Evolutionary conservation across 2,329 filamentous ascomycete species (phyloP).

Genomic region (Nemania bipapillata): DNA sequence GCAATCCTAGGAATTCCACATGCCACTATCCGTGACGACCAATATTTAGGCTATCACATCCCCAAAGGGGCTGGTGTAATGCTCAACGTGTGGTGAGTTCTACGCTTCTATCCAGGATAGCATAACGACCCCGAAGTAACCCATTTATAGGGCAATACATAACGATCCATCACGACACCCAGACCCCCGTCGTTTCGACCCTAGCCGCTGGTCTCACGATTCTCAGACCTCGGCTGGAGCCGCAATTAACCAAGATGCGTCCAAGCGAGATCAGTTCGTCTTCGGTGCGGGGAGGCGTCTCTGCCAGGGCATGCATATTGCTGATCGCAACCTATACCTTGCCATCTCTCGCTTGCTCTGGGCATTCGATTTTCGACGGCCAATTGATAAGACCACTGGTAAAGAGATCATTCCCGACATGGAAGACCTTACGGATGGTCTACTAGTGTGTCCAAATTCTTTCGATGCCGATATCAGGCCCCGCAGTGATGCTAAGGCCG

Average conservation of each 20-base stretch:
- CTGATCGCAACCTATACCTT: slow-evolving; percentile 49
- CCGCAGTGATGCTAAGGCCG: slow-evolving; percentile 37
- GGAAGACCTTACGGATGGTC: slow-evolving; percentile 37
- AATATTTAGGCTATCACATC: slow-evolving; percentile 55
- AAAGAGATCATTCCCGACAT: slow-evolving; percentile 41
- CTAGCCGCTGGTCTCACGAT: slow-evolving; percentile 48
- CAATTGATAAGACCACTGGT: slow-evolving; percentile 31
- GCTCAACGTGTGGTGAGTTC: slow-evolving; percentile 54
- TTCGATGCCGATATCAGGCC: slow-evolving; percentile 42
- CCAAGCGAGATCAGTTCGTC: slow-evolving; percentile 47
- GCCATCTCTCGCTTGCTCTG: slow-evolving; percentile 61
- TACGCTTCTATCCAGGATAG: neutral
- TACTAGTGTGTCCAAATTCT: slow-evolving; percentile 37
- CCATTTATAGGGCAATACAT: slow-evolving; percentile 55
- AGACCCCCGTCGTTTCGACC: slow-evolving; percentile 57
- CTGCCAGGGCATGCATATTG: slow-evolving; percentile 59
- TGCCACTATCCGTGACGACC: slow-evolving; percentile 51
- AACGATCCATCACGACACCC: slow-evolving; percentile 57
- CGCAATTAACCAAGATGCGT: slow-evolving; percentile 47
- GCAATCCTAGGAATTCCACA: slow-evolving; percentile 53
- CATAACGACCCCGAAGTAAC: neutral
- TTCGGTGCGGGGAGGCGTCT: slow-evolving; percentile 52
- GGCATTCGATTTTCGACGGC: slow-evolving; percentile 56
- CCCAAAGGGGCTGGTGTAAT: slow-evolving; percentile 57
- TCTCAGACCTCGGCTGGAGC: slow-evolving; percentile 48